These are phyloP conservation scores for Xerophyta viscosa DNA, from an alignment of 106 monocot genomes.

Conservation along the genomic window DNA sequence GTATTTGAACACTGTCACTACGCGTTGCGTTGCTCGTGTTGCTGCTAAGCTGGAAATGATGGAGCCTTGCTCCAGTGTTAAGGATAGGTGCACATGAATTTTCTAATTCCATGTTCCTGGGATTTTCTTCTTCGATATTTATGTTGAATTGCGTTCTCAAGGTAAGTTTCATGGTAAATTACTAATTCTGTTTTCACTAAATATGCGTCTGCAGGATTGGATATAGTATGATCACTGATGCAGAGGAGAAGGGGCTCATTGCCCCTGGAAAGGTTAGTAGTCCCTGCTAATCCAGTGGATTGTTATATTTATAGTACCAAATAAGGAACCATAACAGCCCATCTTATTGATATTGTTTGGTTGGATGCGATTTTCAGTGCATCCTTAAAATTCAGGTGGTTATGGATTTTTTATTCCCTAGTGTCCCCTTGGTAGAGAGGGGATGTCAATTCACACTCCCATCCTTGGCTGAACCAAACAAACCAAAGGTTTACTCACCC, in stretches of 20 bases:
- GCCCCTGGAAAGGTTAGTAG: slow-evolving; percentile 54
- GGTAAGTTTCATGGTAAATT: background rate
- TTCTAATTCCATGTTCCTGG: background rate
- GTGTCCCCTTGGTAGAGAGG: no score
- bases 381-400: no score
- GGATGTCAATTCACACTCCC: no score
- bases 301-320: no score
- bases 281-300: no score
- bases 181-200: background rate
- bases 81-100: slow-evolving; percentile 47
- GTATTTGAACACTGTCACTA: slow-evolving; percentile 63
- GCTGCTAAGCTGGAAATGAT: slow-evolving; percentile 92
- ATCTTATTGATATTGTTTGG: no score
- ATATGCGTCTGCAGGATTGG: slow-evolving; percentile 53
- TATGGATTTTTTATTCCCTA: no score
- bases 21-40: slow-evolving; percentile 55
- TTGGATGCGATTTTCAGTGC: no score
- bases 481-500: no score
- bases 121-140: background rate
- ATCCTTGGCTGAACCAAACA: no score
- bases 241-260: slow-evolving; percentile 85
- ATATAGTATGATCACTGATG: slow-evolving; percentile 92
- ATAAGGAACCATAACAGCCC: no score
- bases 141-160: background rate
- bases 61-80: slow-evolving; percentile 91